A percentile compares a stretch with the other conserved stretches of the same genome.
These are phyloP conservation scores for Aaosphaeria pasadenensis DNA, from an alignment of 2,329 filamentous ascomycete species.

Conservation along the genomic window DNA sequence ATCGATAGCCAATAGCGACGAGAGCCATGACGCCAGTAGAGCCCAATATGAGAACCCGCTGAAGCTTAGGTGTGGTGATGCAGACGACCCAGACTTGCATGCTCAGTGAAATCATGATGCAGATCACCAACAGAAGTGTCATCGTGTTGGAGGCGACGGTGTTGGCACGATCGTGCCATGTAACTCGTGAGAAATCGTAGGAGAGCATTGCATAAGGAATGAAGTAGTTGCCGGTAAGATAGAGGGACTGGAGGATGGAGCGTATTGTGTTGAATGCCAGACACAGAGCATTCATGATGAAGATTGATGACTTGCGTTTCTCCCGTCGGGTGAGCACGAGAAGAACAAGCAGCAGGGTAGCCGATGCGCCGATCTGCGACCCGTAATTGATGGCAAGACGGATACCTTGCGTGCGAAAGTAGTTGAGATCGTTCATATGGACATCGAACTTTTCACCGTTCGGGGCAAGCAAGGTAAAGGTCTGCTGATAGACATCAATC, in stretches of 20 bases:
- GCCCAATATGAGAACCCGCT: conserved; percentile 46
- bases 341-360: conserved; percentile 64
- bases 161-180: conserved; percentile 41
- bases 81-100: conserved; percentile 64
- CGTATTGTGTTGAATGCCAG: conserved; percentile 62
- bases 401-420: conserved; percentile 46
- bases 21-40: conserved; percentile 50
- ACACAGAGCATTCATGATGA: conserved; percentile 62
- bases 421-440: conserved; percentile 44
- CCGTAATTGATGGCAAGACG: conserved; percentile 62
- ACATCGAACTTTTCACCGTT: conserved; percentile 45
- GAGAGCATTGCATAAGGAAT: conserved; percentile 61
- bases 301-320: conserved; percentile 64
- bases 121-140: conserved; percentile 52
- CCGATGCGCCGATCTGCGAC: conserved; percentile 65
- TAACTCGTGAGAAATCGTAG: conserved; percentile 53
- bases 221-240: conserved; percentile 59
- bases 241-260: conserved; percentile 55
- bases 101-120: conserved; percentile 58
- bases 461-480: conserved; percentile 45
- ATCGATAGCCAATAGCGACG: conserved; percentile 52
- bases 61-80: conserved; percentile 45
- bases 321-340: conserved; percentile 63
- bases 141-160: conserved; percentile 51
- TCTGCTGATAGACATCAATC: conserved; percentile 54